Conservation (phyloP, 148 eudicot genomes). For the Cornus suecica region DNA sequence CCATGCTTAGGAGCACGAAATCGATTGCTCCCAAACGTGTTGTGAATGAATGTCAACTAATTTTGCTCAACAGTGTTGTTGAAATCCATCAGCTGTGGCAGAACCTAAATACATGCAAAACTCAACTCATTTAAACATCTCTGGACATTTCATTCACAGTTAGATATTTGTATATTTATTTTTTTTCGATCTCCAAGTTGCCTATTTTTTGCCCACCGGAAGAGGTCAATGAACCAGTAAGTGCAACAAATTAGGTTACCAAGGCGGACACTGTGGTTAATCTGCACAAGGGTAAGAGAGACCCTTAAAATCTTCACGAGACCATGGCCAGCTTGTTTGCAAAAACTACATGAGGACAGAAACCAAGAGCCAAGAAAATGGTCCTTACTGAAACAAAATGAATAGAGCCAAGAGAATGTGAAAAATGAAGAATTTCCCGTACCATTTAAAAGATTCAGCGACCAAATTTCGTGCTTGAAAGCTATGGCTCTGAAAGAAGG, state of each 20-base stretch:
- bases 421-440: not conserved
- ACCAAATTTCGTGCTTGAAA: not conserved
- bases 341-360: not conserved
- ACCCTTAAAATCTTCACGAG: not conserved
- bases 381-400: too few species aligned
- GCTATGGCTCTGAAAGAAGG: constrained; percentile 32
- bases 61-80: not conserved
- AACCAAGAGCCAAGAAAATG: not conserved
- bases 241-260: not conserved
- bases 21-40: too few species aligned
- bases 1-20: too few species aligned
- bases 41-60: too few species aligned
- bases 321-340: not conserved
- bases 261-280: not conserved
- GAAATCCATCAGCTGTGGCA: not conserved
- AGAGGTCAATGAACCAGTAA: not conserved
- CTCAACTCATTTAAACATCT: not conserved
- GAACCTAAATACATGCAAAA: not conserved
- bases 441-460: not conserved
- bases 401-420: not conserved
- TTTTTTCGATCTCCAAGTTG: not conserved
- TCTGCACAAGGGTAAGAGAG: not conserved
- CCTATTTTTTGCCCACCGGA: not conserved
- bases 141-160: too few species aligned
- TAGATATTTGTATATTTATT: too few species aligned